Conservation (phyloP, 176 grass and related monocot species). For the Eremochloa ophiuroides region DNA sequence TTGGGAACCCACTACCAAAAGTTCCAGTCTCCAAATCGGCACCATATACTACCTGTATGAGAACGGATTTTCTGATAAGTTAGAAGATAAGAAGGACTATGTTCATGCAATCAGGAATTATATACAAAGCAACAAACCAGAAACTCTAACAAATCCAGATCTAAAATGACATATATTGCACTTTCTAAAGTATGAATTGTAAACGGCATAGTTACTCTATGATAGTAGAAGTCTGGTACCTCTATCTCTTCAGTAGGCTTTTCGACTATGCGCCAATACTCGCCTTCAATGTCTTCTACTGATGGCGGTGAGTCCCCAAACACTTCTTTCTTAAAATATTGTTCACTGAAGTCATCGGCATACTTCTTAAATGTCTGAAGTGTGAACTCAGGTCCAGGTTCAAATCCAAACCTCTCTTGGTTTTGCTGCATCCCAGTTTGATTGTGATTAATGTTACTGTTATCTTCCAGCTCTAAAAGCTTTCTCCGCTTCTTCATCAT, state of each 20-base stretch:
- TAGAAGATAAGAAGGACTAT: background rate
- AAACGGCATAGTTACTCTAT: background rate
- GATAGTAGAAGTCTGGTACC: conserved; percentile 41
- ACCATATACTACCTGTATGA: conserved; percentile 70
- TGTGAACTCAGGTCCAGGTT: conserved; percentile 86
- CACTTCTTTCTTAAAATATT: conserved; percentile 57
- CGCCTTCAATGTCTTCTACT: conserved; percentile 75
- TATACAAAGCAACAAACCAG: background rate
- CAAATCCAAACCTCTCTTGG: conserved; percentile 86
- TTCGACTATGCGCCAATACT: conserved; percentile 93
- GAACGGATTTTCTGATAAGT: background rate
- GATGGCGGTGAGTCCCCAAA: conserved; percentile 38
- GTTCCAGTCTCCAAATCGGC: conserved; percentile 78
- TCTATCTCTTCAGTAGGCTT: conserved; percentile 82
- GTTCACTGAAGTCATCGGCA: conserved; percentile 73
- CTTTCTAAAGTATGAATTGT: conserved; percentile 1
- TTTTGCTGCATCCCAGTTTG: conserved; percentile 31
- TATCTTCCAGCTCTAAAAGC: conserved; percentile 38
- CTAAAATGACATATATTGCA: background rate
- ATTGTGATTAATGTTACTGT: background rate
- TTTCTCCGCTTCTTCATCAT: conserved; percentile 73
- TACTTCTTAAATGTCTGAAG: conserved; percentile 76
- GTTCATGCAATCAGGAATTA: background rate
- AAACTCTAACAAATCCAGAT: conserved; percentile 1
- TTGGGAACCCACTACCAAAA: conserved; percentile 85